Conservation (phyloP, 305 asterid genomes). For the Petunia hybrid region DNA sequence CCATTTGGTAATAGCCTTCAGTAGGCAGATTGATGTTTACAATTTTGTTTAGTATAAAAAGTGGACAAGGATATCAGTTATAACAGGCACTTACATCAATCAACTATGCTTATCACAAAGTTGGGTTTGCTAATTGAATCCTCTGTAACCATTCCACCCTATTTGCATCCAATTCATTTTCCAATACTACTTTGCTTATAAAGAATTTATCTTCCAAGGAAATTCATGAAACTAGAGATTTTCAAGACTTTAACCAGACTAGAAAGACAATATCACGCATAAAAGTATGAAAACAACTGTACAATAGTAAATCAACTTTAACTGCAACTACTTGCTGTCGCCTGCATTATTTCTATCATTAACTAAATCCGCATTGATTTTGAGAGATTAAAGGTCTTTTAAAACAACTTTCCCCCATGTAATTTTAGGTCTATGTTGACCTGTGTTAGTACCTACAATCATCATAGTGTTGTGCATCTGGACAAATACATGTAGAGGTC, state of each 20-base stretch:
- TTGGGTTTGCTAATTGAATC: background rate
- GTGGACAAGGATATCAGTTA: background rate
- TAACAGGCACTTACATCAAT: background rate
- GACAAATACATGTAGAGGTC: background rate
- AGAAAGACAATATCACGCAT: background rate
- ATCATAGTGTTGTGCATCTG: background rate
- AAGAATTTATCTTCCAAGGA: background rate
- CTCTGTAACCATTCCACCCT: constrained; percentile 1
- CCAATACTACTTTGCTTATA: constrained; percentile 5
- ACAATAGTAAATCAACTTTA: background rate
- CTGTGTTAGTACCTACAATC: constrained; percentile 18
- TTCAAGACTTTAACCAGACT: constrained; percentile 10
- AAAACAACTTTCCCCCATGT: constrained; percentile 4
- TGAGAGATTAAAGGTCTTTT: background rate
- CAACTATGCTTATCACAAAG: background rate
- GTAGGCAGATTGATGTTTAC: background rate
- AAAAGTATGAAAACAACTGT: background rate
- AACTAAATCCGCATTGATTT: background rate
- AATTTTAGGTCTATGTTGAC: background rate
- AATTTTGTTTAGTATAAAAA: background rate
- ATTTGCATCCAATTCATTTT: background rate
- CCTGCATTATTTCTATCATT: background rate
- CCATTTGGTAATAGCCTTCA: constrained; percentile 1
- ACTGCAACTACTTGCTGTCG: background rate
- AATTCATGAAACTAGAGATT: background rate